A percentile compares a stretch with the other conserved stretches of the same genome.
These are phyloP conservation scores for Aspergillus bombycis DNA, from an alignment of 2,329 filamentous ascomycete species.

Conservation along the genomic window DNA sequence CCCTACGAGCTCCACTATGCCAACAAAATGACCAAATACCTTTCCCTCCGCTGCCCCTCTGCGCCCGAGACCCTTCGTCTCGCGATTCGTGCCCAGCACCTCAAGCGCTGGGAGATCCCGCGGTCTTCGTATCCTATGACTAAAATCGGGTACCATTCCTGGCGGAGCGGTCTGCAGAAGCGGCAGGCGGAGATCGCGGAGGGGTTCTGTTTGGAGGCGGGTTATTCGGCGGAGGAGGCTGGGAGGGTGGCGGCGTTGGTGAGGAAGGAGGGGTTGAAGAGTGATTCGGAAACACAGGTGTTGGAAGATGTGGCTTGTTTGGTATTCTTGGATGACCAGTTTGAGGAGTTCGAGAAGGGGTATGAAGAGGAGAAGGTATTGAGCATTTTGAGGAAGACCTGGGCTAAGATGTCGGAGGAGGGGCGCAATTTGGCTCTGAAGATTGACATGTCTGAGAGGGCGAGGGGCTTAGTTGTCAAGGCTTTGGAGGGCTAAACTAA, in stretches of 20 bases:
- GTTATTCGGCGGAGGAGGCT: constrained; percentile 58
- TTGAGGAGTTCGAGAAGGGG: constrained; percentile 75
- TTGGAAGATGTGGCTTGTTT: constrained; percentile 86
- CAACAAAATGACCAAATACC: constrained; percentile 75
- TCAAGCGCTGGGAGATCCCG: constrained; percentile 82
- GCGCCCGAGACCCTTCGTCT: constrained; percentile 71
- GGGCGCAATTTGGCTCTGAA: constrained; percentile 67
- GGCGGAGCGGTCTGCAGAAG: constrained; percentile 75
- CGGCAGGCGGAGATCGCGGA: constrained; percentile 66
- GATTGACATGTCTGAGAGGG: constrained; percentile 67
- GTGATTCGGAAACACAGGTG: constrained; percentile 61
- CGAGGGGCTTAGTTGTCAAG: constrained; percentile 63
- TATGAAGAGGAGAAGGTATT: constrained; percentile 74
- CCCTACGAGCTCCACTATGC: constrained; percentile 86
- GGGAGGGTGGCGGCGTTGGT: constrained; percentile 71
- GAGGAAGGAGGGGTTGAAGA: constrained; percentile 73
- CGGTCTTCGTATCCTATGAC: constrained; percentile 74
- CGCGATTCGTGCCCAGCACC: constrained; percentile 82
- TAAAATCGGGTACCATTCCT: constrained; percentile 75
- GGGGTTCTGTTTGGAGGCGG: constrained; percentile 56
- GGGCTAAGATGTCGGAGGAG: constrained; percentile 71
- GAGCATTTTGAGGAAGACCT: constrained; percentile 71
- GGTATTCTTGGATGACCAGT: constrained; percentile 85
- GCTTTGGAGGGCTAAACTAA: constrained; percentile 53
- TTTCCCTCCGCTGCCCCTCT: constrained; percentile 61